Evolutionary conservation across 352 stramenopile species (phyloP).

Genomic region (Pythium periplocum): DNA sequence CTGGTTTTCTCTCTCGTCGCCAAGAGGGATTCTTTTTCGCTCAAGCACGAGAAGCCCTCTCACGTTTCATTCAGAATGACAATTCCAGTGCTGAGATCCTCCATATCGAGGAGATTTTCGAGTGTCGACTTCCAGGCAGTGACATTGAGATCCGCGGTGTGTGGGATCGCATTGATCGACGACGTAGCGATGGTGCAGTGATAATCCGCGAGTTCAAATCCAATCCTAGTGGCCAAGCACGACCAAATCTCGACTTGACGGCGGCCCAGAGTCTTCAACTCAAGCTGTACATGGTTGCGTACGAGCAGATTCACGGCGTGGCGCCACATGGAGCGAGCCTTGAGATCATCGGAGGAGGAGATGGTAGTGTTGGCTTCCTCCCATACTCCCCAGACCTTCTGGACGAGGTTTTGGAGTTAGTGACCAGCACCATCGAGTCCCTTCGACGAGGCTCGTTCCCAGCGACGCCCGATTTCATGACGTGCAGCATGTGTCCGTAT

Average conservation of each 20-base stretch:
- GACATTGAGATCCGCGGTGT: slow-evolving; percentile 59
- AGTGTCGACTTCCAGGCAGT: slow-evolving; percentile 34
- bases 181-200: slow-evolving; percentile 14
- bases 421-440: slow-evolving; percentile 22
- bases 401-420: slow-evolving; percentile 25
- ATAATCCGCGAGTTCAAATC: slow-evolving; percentile 85
- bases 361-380: slow-evolving; percentile 31
- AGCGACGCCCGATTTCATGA: slow-evolving; percentile 46
- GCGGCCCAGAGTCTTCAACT: slow-evolving; percentile 73
- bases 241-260: slow-evolving; percentile 40
- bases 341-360: slow-evolving; percentile 41
- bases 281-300: slow-evolving; percentile 81
- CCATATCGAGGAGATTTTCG: slow-evolving; percentile 61
- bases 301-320: slow-evolving; percentile 45
- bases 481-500: slow-evolving; percentile 72
- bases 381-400: slow-evolving; percentile 24
- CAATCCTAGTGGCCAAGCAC: slow-evolving; percentile 45
- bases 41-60: slow-evolving; percentile 19
- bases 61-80: no score
- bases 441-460: slow-evolving; percentile 50
- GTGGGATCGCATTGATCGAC: slow-evolving; percentile 69
- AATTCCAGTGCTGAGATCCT: slow-evolving; percentile 29
- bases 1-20: slow-evolving; percentile 9
- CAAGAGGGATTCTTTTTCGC: slow-evolving; percentile 27
- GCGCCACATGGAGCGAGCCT: slow-evolving; percentile 47